These are phyloP conservation scores for Malania oleifera DNA, from an alignment of 164 flowering plant species.

Conservation along the genomic window DNA sequence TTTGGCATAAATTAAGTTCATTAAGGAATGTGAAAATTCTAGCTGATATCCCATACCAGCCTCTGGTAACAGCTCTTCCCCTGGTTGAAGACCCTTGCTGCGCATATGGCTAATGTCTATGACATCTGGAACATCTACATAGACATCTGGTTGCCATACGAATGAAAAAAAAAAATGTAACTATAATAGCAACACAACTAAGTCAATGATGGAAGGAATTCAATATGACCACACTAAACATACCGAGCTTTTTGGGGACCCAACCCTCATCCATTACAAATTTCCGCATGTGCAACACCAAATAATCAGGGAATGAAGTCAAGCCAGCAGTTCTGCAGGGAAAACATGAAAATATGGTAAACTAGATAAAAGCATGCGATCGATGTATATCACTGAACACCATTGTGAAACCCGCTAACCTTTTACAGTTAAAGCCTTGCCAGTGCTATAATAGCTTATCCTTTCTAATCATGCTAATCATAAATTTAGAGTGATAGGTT, in stretches of 20 bases:
- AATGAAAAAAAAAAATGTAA: neutral
- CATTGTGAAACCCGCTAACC: neutral
- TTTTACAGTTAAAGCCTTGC: neutral
- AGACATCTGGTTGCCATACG: constrained; percentile 78
- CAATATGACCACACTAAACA: constrained; percentile 6
- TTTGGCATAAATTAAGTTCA: neutral
- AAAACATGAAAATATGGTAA: constrained; percentile 3
- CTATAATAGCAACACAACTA: neutral
- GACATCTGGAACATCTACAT: constrained; percentile 89
- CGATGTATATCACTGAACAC: neutral
- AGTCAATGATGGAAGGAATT: constrained; percentile 3
- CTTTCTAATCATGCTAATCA: neutral
- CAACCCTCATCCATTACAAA: constrained; percentile 97
- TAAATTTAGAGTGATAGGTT: too few relatives aligned
- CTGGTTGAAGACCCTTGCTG: constrained; percentile 90
- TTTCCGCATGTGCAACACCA: constrained; percentile 95
- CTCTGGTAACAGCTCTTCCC: constrained; percentile 93
- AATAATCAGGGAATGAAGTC: constrained; percentile 91
- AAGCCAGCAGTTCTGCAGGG: constrained; percentile 76
- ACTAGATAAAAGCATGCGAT: too few relatives aligned
- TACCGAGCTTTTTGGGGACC: constrained; percentile 99
- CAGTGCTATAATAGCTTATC: neutral
- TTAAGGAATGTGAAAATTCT: too few relatives aligned
- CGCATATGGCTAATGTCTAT: constrained; percentile 94
- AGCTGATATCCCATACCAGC: constrained; percentile 55